phyloP scores from a whole-genome alignment of 371 early-diverging fungal species.

The Mucor plumbeus region DNA sequence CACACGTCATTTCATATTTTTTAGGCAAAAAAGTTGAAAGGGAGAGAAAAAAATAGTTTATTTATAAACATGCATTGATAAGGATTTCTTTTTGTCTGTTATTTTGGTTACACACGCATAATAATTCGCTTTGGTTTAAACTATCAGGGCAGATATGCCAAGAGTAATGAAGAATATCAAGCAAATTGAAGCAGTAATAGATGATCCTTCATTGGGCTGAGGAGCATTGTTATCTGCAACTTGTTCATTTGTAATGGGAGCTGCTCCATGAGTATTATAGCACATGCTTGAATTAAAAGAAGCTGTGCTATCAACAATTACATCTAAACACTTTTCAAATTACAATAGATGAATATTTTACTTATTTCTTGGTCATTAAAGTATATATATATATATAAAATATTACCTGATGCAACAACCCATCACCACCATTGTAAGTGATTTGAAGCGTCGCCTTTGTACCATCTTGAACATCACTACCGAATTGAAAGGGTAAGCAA shows the following conservation, averaged over 20 bases:
- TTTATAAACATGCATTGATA: too few species aligned
- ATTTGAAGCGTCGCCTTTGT: constrained; percentile 61
- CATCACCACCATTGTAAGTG: constrained; percentile 61
- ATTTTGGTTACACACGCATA: not conserved
- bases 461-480: constrained; percentile 42
- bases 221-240: not conserved
- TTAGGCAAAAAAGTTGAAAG: not conserved
- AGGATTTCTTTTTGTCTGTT: too few species aligned
- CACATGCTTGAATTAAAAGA: constrained; percentile 47
- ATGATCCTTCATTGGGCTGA: constrained; percentile 6
- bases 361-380: not conserved
- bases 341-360: not conserved
- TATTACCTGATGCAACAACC: constrained; percentile 56
- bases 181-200: constrained; percentile 2
- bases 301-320: constrained; percentile 43
- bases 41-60: too few species aligned
- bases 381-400: too few species aligned
- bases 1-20: not conserved
- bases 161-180: not conserved
- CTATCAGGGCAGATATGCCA: constrained; percentile 6
- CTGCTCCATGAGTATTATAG: constrained; percentile 36
- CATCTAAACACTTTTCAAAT: constrained; percentile 52
- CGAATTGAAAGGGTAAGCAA: constrained; percentile 52
- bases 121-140: not conserved
- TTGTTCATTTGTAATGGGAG: not conserved